phyloP scores from a whole-genome alignment of 495 filamentous ascomycete genomes.

The Podospora pseudoanserina region DNA sequence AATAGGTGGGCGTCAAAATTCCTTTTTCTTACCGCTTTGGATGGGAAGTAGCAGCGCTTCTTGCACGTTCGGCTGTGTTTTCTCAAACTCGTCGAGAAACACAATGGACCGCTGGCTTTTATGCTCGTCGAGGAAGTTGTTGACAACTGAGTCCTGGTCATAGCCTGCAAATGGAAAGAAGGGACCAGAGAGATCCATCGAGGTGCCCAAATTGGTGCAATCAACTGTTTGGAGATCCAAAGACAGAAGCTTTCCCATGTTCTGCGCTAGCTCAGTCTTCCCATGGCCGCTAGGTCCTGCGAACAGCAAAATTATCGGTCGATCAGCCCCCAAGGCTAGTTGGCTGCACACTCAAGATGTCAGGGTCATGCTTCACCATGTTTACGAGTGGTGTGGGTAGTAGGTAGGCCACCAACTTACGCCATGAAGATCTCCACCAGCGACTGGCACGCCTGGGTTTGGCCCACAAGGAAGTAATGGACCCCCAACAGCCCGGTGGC shows the following conservation, averaged over 20 bases:
- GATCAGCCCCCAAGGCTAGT: neutral
- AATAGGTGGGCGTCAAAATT: too few species aligned
- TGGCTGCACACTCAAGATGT: neutral
- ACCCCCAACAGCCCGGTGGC: conserved; percentile 1
- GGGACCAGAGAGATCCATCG: neutral
- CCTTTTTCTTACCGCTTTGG: neutral
- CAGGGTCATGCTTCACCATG: neutral
- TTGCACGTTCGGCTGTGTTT: neutral
- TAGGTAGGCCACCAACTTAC: neutral
- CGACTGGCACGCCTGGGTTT: neutral
- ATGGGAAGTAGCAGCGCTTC: neutral
- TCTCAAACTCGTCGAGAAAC: neutral
- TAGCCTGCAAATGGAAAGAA: neutral
- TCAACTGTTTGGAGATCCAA: conserved; percentile 43
- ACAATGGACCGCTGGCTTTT: neutral
- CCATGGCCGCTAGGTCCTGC: conserved; percentile 53
- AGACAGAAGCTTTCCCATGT: conserved; percentile 43
- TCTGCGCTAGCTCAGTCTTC: conserved; percentile 48
- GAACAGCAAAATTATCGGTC: conserved; percentile 44
- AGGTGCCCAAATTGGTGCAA: conserved; percentile 34
- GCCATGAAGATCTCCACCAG: conserved; percentile 1
- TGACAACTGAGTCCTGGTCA: neutral
- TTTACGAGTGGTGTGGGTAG: too few species aligned
- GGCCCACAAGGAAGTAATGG: conserved; percentile 6
- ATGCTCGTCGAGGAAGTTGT: neutral